Percentiles rank a stretch among this genome's conserved stretches.
phyloP scores from a whole-genome alignment of 2,329 filamentous ascomycete genomes.

The Esteya vermicola region DNA sequence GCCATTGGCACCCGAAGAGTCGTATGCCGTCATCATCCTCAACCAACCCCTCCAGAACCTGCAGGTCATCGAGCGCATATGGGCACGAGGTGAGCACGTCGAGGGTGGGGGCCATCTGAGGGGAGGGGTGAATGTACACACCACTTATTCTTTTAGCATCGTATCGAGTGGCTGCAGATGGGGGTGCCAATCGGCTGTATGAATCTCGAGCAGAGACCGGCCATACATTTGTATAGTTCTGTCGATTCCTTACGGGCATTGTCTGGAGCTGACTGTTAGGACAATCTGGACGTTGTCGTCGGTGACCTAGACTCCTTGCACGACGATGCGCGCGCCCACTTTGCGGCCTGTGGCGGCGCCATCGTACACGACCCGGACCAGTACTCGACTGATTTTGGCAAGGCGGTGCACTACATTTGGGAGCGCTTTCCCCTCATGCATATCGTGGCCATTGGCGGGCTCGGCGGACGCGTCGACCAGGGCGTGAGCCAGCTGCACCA shows the following conservation, averaged over 20 bases:
- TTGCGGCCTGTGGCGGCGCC: slow-evolving; percentile 32
- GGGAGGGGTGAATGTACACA: background rate
- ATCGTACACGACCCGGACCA: slow-evolving; percentile 67
- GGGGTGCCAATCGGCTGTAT: slow-evolving; percentile 68
- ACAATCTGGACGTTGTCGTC: slow-evolving; percentile 58
- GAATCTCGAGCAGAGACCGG: slow-evolving; percentile 17
- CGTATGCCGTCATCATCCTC: slow-evolving; percentile 32
- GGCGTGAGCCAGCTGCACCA: slow-evolving; percentile 82
- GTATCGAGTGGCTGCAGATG: slow-evolving; percentile 64
- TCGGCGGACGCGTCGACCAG: slow-evolving; percentile 87
- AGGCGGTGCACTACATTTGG: slow-evolving; percentile 53
- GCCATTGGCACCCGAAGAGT: background rate
- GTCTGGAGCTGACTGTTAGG: no score
- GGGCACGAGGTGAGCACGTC: slow-evolving; percentile 29
- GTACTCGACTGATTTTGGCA: slow-evolving; percentile 81
- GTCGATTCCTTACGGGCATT: background rate
- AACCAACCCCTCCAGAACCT: slow-evolving; percentile 36
- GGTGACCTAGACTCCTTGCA: slow-evolving; percentile 83
- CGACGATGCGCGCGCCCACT: slow-evolving; percentile 49
- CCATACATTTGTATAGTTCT: slow-evolving; percentile 16
- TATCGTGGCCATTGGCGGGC: slow-evolving; percentile 69
- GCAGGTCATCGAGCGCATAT: slow-evolving; percentile 30
- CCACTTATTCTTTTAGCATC: slow-evolving; percentile 2
- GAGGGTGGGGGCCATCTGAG: background rate
- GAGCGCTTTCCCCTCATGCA: slow-evolving; percentile 22